These are phyloP conservation scores for Mucor indicus DNA, from an alignment of 371 early-diverging fungal genomes.

Conservation along the genomic window DNA sequence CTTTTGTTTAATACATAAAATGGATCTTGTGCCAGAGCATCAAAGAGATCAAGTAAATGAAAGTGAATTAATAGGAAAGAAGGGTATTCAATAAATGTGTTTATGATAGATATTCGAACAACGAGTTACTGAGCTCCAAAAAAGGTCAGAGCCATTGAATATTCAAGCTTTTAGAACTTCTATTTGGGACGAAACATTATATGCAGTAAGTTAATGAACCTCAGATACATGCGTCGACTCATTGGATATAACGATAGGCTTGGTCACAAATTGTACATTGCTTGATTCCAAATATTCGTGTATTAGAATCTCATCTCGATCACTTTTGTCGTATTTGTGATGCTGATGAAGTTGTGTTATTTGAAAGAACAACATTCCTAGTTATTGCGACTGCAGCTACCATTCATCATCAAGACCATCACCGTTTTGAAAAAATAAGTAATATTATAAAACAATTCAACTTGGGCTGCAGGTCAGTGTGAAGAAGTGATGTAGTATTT, in stretches of 20 bases:
- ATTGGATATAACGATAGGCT: conserved; percentile 53
- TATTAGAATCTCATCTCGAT: conserved; percentile 75
- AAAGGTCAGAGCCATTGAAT: conserved; percentile 68
- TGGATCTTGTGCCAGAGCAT: conserved; percentile 88
- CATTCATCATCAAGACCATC: conserved; percentile 56
- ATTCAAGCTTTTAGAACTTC: conserved; percentile 84
- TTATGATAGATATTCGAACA: conserved; percentile 62
- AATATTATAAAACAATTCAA: conserved; percentile 95
- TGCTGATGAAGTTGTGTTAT: conserved; percentile 92
- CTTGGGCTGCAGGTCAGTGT: conserved; percentile 71
- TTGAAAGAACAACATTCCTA: conserved; percentile 92
- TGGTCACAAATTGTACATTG: conserved; percentile 96
- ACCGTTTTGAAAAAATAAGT: conserved; percentile 90
- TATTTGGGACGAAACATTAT: conserved; percentile 96
- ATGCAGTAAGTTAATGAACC: conserved; percentile 55
- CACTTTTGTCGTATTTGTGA: conserved; percentile 82
- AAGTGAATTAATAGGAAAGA: too few species aligned
- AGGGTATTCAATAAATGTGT: background rate
- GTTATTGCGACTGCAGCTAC: conserved; percentile 83
- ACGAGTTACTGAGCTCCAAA: conserved; percentile 66
- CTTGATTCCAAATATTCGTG: conserved; percentile 88
- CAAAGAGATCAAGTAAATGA: conserved; percentile 62
- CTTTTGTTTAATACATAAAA: conserved; percentile 94
- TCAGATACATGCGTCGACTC: background rate
- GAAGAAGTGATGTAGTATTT: too few species aligned